A percentile compares a stretch with the other conserved stretches of the same genome.
Evolutionary conservation across 108 stramenopile genomes (phyloP).

Genomic region (Cyclotella cryptica): DNA sequence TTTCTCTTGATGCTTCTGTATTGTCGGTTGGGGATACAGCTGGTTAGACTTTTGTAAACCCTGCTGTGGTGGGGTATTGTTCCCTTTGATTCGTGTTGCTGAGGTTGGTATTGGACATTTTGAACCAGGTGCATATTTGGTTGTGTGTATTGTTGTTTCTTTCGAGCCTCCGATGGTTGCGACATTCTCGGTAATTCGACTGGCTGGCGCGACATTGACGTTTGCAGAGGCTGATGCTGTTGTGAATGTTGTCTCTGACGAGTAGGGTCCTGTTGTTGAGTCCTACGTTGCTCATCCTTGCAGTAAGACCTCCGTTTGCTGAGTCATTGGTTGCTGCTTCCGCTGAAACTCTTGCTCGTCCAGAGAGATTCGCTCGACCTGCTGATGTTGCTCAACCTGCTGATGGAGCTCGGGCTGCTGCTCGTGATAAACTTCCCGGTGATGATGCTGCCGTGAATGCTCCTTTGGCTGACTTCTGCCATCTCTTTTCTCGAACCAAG

Average conservation of each 20-base stretch:
- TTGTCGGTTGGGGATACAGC: not conserved
- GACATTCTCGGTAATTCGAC: no score
- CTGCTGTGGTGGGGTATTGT: no score
- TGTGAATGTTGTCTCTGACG: no score
- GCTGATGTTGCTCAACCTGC: not conserved
- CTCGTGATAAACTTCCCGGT: not conserved
- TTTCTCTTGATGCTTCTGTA: not conserved
- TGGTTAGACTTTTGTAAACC: not conserved
- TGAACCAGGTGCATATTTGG: not conserved
- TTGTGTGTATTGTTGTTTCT: not conserved
- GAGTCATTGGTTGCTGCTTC: conserved; percentile 16
- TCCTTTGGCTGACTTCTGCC: not conserved
- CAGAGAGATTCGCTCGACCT: not conserved
- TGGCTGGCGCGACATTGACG: no score
- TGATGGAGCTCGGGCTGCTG: not conserved
- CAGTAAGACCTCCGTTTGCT: not conserved
- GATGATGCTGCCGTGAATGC: not conserved
- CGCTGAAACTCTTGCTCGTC: not conserved
- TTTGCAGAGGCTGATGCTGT: no score
- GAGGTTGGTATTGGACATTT: not conserved
- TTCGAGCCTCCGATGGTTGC: not conserved
- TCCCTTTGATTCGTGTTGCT: not conserved
- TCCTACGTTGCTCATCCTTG: not conserved
- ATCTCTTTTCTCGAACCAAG: no score
- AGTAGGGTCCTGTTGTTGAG: no score